Base-by-base conservation (phyloP, 2,329 filamentous ascomycete species). In the Pseudopyrenochaeta lycopersici region DNA sequence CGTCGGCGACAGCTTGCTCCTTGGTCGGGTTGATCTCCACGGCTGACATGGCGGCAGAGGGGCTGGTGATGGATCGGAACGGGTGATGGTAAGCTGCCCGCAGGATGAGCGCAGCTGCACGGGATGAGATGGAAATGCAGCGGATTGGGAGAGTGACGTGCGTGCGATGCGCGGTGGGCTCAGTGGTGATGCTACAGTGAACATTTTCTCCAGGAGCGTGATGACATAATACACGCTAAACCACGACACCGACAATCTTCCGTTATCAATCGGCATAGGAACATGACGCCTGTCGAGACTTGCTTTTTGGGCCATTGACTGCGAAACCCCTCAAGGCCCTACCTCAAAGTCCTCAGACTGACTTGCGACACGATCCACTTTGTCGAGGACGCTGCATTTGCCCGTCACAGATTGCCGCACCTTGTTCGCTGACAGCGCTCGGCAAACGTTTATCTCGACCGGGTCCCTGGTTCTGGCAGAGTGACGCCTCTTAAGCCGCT, bases 1-100 rank as follows among this genome's bases (percentile, higher is more conserved):
- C 85, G 70, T 86, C 86, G 68, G 87, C 50, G 45, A 74, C 52
- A 52, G 70, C 68, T 52, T 70, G 56, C 62, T 73, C 62, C 61
- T 72, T 65, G 57, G 71, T 67, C 52, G 60, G 66, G 46, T 67
- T 67, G 65, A 70, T 58, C 54, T 71, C 73, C 64, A 76, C 62
- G 53, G 63, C 46, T 39, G 48, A 63, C 62, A 63, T 57, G 63
- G 58, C 39, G 57, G 62, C 56, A 61, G 42, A 40, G 33, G 49
- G 32, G 30, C 40, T 42, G 44, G 42, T 27, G 46, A 17, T 38
- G 7, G 33, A 7, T n/a, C 6, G 33, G n/a, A 17, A 20, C 20
- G 15, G 39, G 30, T 21, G 35, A 40, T 38, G 31, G 48, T 42
- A 42, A 43, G 31, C 48, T 63, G 39, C 57, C 52, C 30, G 36